These are phyloP conservation scores for Apiotrichum sp. DNA, from an alignment of 1,284 basidiomycete genomes.

Conservation along the genomic window DNA sequence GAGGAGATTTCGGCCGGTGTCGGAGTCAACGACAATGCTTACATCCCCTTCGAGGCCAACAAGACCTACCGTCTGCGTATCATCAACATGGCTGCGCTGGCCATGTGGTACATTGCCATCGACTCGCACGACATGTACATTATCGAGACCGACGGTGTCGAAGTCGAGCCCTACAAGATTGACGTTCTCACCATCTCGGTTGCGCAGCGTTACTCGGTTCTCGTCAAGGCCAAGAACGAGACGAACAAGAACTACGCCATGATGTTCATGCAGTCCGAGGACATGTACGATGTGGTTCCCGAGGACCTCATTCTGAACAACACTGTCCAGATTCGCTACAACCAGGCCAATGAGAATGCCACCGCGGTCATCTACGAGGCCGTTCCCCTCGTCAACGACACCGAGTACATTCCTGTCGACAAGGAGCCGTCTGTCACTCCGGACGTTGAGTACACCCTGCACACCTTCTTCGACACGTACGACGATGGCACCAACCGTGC, in stretches of 20 bases:
- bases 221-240: conserved; percentile 83
- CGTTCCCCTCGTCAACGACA: conserved; percentile 44
- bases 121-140: conserved; percentile 87
- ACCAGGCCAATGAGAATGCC: conserved; percentile 39
- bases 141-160: conserved; percentile 83
- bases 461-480: conserved; percentile 50
- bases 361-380: conserved; percentile 9
- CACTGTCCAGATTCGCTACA: conserved; percentile 68
- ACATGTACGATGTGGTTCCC: conserved; percentile 71
- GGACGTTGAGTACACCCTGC: conserved; percentile 42
- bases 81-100: conserved; percentile 61
- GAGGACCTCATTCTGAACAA: conserved; percentile 65
- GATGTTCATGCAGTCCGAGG: conserved; percentile 76
- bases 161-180: conserved; percentile 64
- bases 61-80: conserved; percentile 64
- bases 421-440: conserved; percentile 35
- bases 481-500: conserved; percentile 48
- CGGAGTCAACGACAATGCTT: conserved; percentile 66
- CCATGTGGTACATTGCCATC: conserved; percentile 75
- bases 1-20: conserved; percentile 49
- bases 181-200: conserved; percentile 68
- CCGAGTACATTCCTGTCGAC: conserved; percentile 44
- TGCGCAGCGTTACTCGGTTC: conserved; percentile 88
- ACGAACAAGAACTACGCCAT: conserved; percentile 77
- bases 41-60: conserved; percentile 73